Percentiles rank a stretch among this genome's conserved stretches.
Evolutionary conservation across 2,329 filamentous ascomycete species (phyloP).

Genomic region (Exophiala aquamarina): DNA sequence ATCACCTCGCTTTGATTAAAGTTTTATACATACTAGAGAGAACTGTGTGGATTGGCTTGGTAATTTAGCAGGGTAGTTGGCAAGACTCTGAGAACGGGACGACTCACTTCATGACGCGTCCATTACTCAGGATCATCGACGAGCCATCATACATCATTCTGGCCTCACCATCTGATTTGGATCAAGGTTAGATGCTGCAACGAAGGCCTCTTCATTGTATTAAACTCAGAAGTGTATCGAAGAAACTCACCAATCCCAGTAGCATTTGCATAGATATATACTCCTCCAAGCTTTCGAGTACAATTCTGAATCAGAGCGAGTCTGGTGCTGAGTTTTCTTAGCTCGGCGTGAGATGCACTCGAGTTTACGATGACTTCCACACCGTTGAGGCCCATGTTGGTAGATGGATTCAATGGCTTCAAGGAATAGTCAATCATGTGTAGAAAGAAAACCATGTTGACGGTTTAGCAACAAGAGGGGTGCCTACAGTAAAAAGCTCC

Average conservation of each 20-base stretch:
- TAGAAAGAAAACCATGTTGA: neutral
- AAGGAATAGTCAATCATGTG: neutral
- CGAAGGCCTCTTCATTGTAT: slow-evolving; percentile 66
- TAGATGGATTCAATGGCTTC: slow-evolving; percentile 14
- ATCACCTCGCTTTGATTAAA: neutral
- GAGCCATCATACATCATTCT: slow-evolving; percentile 26
- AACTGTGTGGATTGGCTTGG: slow-evolving; percentile 15
- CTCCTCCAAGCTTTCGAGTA: slow-evolving; percentile 51
- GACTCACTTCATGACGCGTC: slow-evolving; percentile 22
- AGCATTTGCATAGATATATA: slow-evolving; percentile 62
- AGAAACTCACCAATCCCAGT: slow-evolving; percentile 36
- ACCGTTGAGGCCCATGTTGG: slow-evolving; percentile 54
- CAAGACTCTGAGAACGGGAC: neutral
- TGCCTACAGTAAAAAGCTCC: slow-evolving; percentile 58
- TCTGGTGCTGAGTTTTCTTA: slow-evolving; percentile 65
- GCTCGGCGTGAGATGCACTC: slow-evolving; percentile 65
- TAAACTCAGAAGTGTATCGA: slow-evolving; percentile 11
- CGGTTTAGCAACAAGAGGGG: no score
- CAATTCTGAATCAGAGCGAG: slow-evolving; percentile 66
- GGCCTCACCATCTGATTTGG: slow-evolving; percentile 1
- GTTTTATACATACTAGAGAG: slow-evolving; percentile 5
- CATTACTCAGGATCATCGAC: slow-evolving; percentile 28
- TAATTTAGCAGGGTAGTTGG: slow-evolving; percentile 3
- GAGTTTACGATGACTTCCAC: slow-evolving; percentile 71
- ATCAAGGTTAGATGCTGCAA: slow-evolving; percentile 60